These are phyloP conservation scores for Terana coerulea DNA, from an alignment of 768 basidiomycete genomes.

Conservation along the genomic window DNA sequence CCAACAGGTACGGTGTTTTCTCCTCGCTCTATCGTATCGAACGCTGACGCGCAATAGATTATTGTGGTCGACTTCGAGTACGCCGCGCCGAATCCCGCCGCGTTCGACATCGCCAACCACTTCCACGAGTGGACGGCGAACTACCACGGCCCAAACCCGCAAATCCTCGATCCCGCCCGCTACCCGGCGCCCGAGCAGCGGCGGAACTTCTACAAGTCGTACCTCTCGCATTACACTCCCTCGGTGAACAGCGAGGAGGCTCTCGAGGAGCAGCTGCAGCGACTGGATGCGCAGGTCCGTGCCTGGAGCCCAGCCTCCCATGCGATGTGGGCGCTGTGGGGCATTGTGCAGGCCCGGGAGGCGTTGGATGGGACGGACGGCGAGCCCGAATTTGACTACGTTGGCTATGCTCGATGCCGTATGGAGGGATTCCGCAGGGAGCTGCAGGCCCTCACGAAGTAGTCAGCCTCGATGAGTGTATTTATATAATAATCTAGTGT, in stretches of 20 bases:
- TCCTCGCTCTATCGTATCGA: slow-evolving; percentile 4
- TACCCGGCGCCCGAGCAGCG: slow-evolving; percentile 78
- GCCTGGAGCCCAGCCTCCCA: slow-evolving; percentile 91
- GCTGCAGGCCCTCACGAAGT: slow-evolving; percentile 37
- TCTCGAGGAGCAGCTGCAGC: slow-evolving; percentile 45
- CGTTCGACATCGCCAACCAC: slow-evolving; percentile 95
- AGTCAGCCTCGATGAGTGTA: too few species aligned
- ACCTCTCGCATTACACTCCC: slow-evolving; percentile 54
- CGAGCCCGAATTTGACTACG: slow-evolving; percentile 85
- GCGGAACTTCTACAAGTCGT: slow-evolving; percentile 80
- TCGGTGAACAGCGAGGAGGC: slow-evolving; percentile 28
- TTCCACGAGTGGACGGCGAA: slow-evolving; percentile 97
- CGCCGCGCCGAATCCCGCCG: slow-evolving; percentile 86
- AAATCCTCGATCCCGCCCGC: slow-evolving; percentile 53
- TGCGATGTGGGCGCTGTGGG: slow-evolving; percentile 95
- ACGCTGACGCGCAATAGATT: slow-evolving; percentile 50
- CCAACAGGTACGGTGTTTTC: slow-evolving; percentile 52
- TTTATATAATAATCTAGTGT: too few species aligned
- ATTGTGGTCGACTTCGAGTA: slow-evolving; percentile 99
- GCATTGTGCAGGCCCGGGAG: slow-evolving; percentile 84
- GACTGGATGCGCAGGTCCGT: slow-evolving; percentile 74
- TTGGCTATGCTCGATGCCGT: slow-evolving; percentile 72
- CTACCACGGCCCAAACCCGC: slow-evolving; percentile 72
- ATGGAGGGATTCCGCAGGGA: slow-evolving; percentile 61
- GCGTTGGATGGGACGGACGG: slow-evolving; percentile 54